Conservation (phyloP, 805 yeast species). For the Candida dendrica region DNA sequence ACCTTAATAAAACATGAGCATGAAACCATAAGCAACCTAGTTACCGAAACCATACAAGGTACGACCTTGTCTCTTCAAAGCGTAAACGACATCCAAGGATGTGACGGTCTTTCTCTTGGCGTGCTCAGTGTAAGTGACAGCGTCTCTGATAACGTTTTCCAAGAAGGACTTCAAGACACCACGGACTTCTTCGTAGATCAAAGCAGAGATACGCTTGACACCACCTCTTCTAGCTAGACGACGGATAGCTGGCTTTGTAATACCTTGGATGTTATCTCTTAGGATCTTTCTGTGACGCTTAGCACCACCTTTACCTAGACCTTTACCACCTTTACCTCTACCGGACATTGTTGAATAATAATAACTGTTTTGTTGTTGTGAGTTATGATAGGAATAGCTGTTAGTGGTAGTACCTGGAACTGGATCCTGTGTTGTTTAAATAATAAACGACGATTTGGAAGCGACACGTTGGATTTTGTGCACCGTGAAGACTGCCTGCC, state of each 20-base stretch:
- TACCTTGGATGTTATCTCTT: conserved; percentile 99
- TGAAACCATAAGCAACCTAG: conserved; percentile 36
- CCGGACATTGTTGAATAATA: conserved; percentile 68
- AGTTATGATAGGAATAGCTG: no score
- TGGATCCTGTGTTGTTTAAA: not conserved
- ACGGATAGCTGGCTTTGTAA: conserved; percentile 99
- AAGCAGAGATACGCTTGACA: conserved; percentile 99
- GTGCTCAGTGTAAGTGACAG: conserved; percentile 99
- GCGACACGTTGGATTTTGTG: no score
- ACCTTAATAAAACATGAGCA: conserved; percentile 1
- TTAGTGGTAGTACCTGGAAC: no score
- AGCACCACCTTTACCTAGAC: conserved; percentile 99
- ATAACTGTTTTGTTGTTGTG: not conserved
- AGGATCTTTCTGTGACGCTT: conserved; percentile 99
- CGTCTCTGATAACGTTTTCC: conserved; percentile 97
- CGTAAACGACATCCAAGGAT: conserved; percentile 96
- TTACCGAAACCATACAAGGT: conserved; percentile 99
- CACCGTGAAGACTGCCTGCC: no score
- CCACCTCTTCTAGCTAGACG: conserved; percentile 99
- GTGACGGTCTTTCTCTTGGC: conserved; percentile 99
- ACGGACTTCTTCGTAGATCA: conserved; percentile 98
- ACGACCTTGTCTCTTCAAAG: conserved; percentile 99
- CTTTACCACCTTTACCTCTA: conserved; percentile 99
- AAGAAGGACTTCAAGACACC: conserved; percentile 92
- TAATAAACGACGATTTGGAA: no score